Conservation (phyloP, 2,329 filamentous ascomycete species). For the Paraphaeosphaeria minitans region DNA sequence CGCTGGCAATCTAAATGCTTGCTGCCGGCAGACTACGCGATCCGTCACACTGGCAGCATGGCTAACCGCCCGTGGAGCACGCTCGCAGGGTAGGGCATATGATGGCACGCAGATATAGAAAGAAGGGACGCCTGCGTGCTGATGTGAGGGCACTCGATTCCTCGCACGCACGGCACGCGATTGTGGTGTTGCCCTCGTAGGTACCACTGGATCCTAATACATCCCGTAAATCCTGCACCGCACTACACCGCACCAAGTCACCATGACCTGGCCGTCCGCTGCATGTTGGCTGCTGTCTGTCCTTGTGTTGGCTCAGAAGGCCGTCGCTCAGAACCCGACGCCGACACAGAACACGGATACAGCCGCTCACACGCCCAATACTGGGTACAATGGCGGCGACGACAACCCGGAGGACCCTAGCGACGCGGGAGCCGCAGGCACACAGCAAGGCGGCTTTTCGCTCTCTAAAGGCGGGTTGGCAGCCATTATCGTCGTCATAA, state of each 20-base stretch:
- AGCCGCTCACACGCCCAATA: conserved; percentile 26
- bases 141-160: conserved; percentile 16
- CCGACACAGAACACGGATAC: conserved; percentile 18
- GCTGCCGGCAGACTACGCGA: conserved; percentile 28
- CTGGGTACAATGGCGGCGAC: conserved; percentile 44
- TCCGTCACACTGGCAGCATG: conserved; percentile 33
- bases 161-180: conserved; percentile 24
- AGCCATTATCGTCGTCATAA: conserved; percentile 75
- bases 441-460: conserved; percentile 62
- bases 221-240: conserved; percentile 19
- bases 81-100: conserved; percentile 33
- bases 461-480: conserved; percentile 73
- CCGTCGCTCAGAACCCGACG: conserved; percentile 16
- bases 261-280: conserved; percentile 35
- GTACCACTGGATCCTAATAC: conserved; percentile 28
- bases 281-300: conserved; percentile 32
- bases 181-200: conserved; percentile 28
- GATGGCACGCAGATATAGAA: conserved; percentile 42
- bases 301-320: conserved; percentile 34
- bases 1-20: conserved; percentile 28
- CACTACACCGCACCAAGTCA: conserved; percentile 17
- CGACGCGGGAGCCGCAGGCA: conserved; percentile 68
- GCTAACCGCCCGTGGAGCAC: conserved; percentile 34
- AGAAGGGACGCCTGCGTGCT: conserved; percentile 35
- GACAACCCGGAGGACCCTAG: conserved; percentile 43